A percentile compares a stretch with the other conserved stretches of the same genome.
Conservation (phyloP, 2,329 filamentous ascomycete genomes). For the Fusarium citri region DNA sequence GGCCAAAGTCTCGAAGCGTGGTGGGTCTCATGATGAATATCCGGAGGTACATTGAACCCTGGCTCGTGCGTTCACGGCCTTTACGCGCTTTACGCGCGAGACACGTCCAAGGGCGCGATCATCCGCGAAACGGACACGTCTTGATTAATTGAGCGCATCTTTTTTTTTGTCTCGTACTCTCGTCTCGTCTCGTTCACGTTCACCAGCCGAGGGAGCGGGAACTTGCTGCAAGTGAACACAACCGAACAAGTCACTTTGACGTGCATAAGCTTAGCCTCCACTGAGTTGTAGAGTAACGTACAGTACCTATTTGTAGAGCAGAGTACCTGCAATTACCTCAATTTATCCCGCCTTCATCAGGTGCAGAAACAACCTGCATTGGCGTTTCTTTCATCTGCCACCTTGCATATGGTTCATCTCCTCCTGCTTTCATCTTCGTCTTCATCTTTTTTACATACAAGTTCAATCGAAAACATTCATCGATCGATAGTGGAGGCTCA, state of each 20-base stretch:
- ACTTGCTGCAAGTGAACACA: slow-evolving; percentile 39
- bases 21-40: slow-evolving; percentile 13
- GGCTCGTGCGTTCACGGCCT: slow-evolving; percentile 39
- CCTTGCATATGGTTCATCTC: background rate
- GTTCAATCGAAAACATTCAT: slow-evolving; percentile 17
- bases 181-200: slow-evolving; percentile 15
- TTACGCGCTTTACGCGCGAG: slow-evolving; percentile 43
- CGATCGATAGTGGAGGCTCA: background rate
- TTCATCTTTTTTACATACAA: background rate
- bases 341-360: slow-evolving; percentile 23
- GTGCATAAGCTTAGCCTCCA: slow-evolving; percentile 29
- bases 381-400: background rate
- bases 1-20: slow-evolving; percentile 8
- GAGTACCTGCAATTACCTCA: slow-evolving; percentile 8
- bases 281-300: background rate
- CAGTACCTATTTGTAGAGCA: background rate
- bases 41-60: background rate
- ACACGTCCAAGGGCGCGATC: slow-evolving; percentile 51
- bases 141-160: slow-evolving; percentile 50
- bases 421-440: slow-evolving; percentile 7
- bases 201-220: slow-evolving; percentile 24
- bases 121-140: slow-evolving; percentile 61
- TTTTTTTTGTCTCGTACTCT: slow-evolving; percentile 8
- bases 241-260: slow-evolving; percentile 40
- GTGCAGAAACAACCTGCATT: slow-evolving; percentile 10